Conservation (phyloP, 2,329 filamentous ascomycete species). For the Aspergillus sp. region DNA sequence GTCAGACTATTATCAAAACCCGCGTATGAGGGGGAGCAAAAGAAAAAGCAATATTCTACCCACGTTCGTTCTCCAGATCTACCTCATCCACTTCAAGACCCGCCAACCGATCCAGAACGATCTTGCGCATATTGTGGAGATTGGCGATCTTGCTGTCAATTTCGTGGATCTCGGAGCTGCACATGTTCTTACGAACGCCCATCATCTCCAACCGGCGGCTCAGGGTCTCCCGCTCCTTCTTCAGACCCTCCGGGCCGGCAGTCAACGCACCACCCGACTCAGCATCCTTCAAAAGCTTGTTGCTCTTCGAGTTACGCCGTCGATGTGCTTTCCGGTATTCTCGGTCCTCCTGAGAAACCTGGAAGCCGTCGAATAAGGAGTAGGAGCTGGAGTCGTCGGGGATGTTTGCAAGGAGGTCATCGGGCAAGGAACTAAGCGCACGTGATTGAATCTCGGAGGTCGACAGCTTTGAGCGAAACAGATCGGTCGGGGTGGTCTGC, state of each 20-base stretch:
- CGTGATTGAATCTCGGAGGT: constrained; percentile 89
- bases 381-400: constrained; percentile 79
- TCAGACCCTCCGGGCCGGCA: constrained; percentile 62
- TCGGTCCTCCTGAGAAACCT: constrained; percentile 61
- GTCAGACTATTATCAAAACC: constrained; percentile 2
- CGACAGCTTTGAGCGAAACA: constrained; percentile 86
- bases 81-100: constrained; percentile 84
- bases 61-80: constrained; percentile 79
- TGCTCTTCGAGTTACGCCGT: constrained; percentile 62
- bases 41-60: constrained; percentile 24
- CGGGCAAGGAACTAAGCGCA: constrained; percentile 76
- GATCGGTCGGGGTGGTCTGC: constrained; percentile 82
- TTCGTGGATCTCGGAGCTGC: constrained; percentile 87
- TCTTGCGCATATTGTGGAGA: constrained; percentile 82
- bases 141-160: constrained; percentile 97
- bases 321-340: constrained; percentile 61
- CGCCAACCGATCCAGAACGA: constrained; percentile 79
- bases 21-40: not conserved
- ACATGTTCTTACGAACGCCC: constrained; percentile 92
- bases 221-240: constrained; percentile 69
- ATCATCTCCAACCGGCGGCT: constrained; percentile 86
- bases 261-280: constrained; percentile 52
- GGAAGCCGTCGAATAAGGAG: constrained; percentile 93
- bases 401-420: constrained; percentile 82
- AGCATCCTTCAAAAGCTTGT: constrained; percentile 59